These are phyloP conservation scores for Arabis alpina DNA, from an alignment of 345 rosid species.

Conservation along the genomic window DNA sequence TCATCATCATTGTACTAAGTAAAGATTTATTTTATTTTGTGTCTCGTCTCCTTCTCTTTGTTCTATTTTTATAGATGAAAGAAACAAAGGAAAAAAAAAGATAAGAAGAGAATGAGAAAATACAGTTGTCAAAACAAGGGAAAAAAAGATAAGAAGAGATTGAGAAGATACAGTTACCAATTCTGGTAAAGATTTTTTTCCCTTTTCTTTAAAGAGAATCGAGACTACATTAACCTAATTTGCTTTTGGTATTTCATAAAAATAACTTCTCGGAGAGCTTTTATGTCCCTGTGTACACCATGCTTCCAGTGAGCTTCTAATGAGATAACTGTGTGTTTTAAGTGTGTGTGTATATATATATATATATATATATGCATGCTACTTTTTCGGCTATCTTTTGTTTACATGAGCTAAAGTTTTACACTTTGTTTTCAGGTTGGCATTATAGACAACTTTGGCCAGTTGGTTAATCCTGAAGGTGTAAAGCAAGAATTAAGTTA, in stretches of 20 bases:
- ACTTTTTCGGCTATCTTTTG: background rate
- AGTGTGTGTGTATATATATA: background rate
- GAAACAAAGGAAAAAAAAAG: background rate
- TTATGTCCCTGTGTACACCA: slow-evolving; percentile 77
- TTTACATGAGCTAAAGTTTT: slow-evolving; percentile 30
- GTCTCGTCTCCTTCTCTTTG: background rate
- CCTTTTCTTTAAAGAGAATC: background rate
- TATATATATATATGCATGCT: too few relatives aligned
- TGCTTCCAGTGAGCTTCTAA: slow-evolving; percentile 72
- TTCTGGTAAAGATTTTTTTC: slow-evolving; percentile 30
- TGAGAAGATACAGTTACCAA: slow-evolving; percentile 1
- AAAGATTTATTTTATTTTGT: too few relatives aligned
- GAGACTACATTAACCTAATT: background rate
- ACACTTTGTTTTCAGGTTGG: slow-evolving; percentile 60
- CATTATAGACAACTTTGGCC: slow-evolving; percentile 70
- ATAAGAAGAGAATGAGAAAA: background rate
- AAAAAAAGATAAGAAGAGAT: background rate
- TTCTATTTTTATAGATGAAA: background rate
- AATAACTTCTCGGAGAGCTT: slow-evolving; percentile 49
- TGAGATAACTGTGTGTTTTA: slow-evolving; percentile 23
- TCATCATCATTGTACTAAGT: background rate
- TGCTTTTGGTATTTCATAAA: background rate
- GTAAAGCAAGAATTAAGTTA: slow-evolving; percentile 72
- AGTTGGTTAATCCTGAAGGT: slow-evolving; percentile 74
- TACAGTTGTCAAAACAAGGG: slow-evolving; percentile 10